Percentiles rank a stretch among this genome's conserved stretches.
Evolutionary conservation across 371 early-diverging fungal species (phyloP).

Genomic region (Scutellospora calospora): DNA sequence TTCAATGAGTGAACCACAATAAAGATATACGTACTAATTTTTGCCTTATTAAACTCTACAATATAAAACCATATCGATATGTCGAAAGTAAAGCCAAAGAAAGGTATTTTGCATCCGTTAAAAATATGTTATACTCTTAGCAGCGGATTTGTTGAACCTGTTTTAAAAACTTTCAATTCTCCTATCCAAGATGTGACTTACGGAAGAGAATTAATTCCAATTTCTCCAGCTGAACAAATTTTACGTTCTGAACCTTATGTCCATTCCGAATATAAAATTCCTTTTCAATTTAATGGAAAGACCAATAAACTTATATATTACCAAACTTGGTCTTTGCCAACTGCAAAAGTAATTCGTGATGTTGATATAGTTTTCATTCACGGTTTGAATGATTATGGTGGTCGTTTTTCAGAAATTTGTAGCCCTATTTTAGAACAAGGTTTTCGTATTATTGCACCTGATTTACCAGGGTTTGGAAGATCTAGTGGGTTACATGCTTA

Average conservation of each 20-base stretch:
- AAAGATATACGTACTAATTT: no score
- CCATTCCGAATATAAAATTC: background rate
- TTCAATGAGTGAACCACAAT: no score
- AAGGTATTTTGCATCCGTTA: background rate
- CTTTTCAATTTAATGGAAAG: conserved; percentile 9
- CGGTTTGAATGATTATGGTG: conserved; percentile 40
- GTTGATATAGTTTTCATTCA: conserved; percentile 22
- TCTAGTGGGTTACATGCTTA: conserved; percentile 39
- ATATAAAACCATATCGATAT: no score
- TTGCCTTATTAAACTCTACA: no score
- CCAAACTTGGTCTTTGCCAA: conserved; percentile 34
- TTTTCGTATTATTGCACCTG: conserved; percentile 28
- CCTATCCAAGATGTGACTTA: conserved; percentile 22
- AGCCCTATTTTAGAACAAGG: conserved; percentile 23
- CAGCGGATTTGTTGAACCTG: background rate
- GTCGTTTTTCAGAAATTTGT: conserved; percentile 17
- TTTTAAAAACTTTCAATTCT: background rate
- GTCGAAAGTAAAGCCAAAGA: background rate
- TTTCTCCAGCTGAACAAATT: background rate
- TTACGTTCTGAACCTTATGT: conserved; percentile 29
- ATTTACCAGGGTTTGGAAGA: conserved; percentile 38
- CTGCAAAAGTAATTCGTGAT: conserved; percentile 15
- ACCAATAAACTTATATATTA: conserved; percentile 34
- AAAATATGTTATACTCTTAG: background rate
- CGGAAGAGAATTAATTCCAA: conserved; percentile 15